Evolutionary conservation across 1,284 basidiomycete genomes (phyloP).

Genomic region (Microbotryum lychnidis-dioicae): DNA sequence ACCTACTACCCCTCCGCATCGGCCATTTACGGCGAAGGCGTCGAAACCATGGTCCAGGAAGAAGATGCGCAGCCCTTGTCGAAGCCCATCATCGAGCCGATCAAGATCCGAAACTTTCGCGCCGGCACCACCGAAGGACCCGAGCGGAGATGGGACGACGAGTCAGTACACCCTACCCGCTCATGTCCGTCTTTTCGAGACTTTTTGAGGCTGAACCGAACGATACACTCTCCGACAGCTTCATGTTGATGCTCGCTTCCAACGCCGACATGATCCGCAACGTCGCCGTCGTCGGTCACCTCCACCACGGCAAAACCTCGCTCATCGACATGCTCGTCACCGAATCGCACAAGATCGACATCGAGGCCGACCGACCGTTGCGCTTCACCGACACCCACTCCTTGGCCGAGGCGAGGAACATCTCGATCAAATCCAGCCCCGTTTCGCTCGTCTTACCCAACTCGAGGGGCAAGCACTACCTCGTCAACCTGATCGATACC

Average conservation of each 20-base stretch:
- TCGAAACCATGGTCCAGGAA: conserved; percentile 95
- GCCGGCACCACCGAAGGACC: conserved; percentile 64
- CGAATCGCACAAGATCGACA: conserved; percentile 89
- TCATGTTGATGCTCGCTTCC: conserved; percentile 80
- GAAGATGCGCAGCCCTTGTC: conserved; percentile 93
- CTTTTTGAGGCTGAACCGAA: neutral
- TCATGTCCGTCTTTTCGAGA: neutral
- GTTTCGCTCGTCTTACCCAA: conserved; percentile 85
- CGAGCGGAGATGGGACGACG: conserved; percentile 85
- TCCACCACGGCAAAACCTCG: conserved; percentile 97
- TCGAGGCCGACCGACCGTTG: conserved; percentile 81
- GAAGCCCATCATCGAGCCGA: conserved; percentile 90
- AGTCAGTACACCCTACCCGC: conserved; percentile 51
- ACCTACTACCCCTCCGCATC: conserved; percentile 91
- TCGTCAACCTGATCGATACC: conserved; percentile 91
- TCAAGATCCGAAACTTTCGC: conserved; percentile 85
- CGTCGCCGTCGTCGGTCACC: conserved; percentile 85
- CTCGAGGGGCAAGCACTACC: conserved; percentile 85
- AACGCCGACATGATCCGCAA: conserved; percentile 95
- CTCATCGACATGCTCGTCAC: conserved; percentile 94
- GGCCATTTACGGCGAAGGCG: conserved; percentile 86
- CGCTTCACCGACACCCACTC: conserved; percentile 95
- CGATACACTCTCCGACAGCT: conserved; percentile 48
- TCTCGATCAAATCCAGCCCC: conserved; percentile 93
- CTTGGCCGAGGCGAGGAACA: conserved; percentile 75